These are phyloP conservation scores for Chlorella vulgaris DNA, from an alignment of 139 green algal genomes.

Conservation along the genomic window DNA sequence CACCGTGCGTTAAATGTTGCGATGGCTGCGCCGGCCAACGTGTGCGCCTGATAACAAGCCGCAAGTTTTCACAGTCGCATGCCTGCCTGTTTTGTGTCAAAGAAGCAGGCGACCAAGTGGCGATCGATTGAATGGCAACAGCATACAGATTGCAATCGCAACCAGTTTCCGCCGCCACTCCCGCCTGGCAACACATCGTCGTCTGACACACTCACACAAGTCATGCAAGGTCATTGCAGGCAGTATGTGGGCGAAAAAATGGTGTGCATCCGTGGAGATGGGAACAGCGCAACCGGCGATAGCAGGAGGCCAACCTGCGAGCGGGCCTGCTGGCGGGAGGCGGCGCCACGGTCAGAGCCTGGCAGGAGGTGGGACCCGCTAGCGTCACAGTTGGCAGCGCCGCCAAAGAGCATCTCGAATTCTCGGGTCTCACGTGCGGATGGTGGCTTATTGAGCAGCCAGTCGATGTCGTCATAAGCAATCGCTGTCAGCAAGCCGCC, in stretches of 20 bases:
- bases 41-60: too few species aligned
- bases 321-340: background rate
- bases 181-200: too few species aligned
- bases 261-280: background rate
- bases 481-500: background rate
- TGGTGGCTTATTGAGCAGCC: slow-evolving; percentile 17
- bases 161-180: too few species aligned
- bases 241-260: slow-evolving; percentile 7
- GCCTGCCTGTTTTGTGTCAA: too few species aligned
- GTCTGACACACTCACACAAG: background rate
- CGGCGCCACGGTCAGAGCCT: background rate
- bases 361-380: background rate
- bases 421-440: slow-evolving; percentile 1
- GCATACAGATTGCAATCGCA: too few species aligned
- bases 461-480: slow-evolving; percentile 16
- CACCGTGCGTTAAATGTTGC: background rate
- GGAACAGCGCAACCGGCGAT: too few species aligned
- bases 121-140: too few species aligned
- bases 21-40: too few species aligned
- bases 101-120: too few species aligned
- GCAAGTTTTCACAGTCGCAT: too few species aligned
- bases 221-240: background rate
- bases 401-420: slow-evolving; percentile 25
- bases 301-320: too few species aligned
- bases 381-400: background rate